Base-by-base conservation (phyloP, 2,329 filamentous ascomycete species). In the Mycosphaerella sp. region DNA sequence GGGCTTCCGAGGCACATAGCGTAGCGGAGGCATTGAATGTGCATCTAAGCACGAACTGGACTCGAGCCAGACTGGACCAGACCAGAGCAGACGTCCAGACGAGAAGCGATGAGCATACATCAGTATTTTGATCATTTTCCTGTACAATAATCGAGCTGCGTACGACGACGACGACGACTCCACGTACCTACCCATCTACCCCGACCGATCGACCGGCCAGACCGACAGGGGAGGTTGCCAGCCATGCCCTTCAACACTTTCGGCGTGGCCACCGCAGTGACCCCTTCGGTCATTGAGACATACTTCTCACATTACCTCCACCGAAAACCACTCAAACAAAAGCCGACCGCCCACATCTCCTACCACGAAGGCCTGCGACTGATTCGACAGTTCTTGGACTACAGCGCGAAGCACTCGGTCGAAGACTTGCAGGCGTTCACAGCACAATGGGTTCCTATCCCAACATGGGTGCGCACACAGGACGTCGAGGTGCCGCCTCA, bases 351-450 rank as follows among this genome's bases (percentile, higher is more conserved):
- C 1, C 88, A 95, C 68, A 82, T 98, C 50, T 90, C 89, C 47
- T 98, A 98, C 72, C 87, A 97, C 66, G 87, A 96, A 72, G 91
- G 90, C 34, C 78, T 98, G 12, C 82, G 88, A 58, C 78, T 98
- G 44, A 85, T 97, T 62, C 87, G 89, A 44, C 81, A 85, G 32
- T 97, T 98, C 69, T 79, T 98, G 32, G 71, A 80, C 37, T 93
- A 89, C 69, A 85, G 89, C 3, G 89, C 91, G 1, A 84, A 88
- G 56, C 88, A 96, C 68, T 89, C 88, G 0, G 85, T 98, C 62
- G 93, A 98, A 70, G 89, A 97, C 57, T 72, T 97, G 27, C 93
- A 98, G 66, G 82, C 84, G 3, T 97, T 97, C 68, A 96, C 91
- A 0, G 76, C 81, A 12, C 91, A 96, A 75, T 89, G 87, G 83